Evolutionary conservation across 2,329 filamentous ascomycete genomes (phyloP).

Genomic region (Pezicula carpinea): DNA sequence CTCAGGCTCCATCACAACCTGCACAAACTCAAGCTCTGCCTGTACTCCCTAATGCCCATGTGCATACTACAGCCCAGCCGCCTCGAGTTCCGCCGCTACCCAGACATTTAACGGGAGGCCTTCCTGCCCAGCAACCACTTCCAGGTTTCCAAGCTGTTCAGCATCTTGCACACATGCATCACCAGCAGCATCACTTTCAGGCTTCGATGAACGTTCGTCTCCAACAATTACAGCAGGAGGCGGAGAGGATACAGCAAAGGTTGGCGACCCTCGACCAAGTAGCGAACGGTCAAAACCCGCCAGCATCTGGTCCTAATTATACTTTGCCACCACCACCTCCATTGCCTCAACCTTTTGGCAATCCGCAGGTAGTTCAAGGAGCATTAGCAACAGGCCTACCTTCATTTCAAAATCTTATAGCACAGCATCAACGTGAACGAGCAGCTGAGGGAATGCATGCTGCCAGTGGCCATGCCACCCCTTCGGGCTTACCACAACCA

Average conservation of each 20-base stretch:
- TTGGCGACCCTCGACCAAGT: background rate
- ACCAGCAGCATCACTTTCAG: conserved; percentile 4
- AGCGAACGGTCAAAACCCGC: background rate
- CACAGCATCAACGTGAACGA: conserved; percentile 27
- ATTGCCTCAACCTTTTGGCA: background rate
- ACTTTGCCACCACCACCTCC: background rate
- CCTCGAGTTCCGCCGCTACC: background rate
- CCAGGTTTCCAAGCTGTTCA: conserved; percentile 21
- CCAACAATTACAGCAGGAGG: conserved; percentile 1
- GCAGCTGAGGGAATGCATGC: conserved; percentile 21
- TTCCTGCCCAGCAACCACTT: conserved; percentile 19
- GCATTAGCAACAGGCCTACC: background rate
- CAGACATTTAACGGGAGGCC: background rate
- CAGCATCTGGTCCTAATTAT: background rate
- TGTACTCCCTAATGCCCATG: background rate
- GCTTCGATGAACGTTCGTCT: background rate
- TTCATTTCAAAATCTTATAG: conserved; percentile 17
- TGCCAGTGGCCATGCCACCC: conserved; percentile 7
- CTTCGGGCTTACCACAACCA: conserved; percentile 19
- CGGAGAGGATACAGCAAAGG: background rate
- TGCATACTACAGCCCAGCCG: conserved; percentile 6
- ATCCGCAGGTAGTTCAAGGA: background rate
- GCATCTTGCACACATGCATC: conserved; percentile 17
- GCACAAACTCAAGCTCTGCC: background rate
- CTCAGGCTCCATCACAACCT: conserved; percentile 2